A percentile compares a stretch with the other conserved stretches of the same genome.
These are phyloP conservation scores for Aspergillus brunneoviolaceus DNA, from an alignment of 2,329 filamentous ascomycete species.

Conservation along the genomic window DNA sequence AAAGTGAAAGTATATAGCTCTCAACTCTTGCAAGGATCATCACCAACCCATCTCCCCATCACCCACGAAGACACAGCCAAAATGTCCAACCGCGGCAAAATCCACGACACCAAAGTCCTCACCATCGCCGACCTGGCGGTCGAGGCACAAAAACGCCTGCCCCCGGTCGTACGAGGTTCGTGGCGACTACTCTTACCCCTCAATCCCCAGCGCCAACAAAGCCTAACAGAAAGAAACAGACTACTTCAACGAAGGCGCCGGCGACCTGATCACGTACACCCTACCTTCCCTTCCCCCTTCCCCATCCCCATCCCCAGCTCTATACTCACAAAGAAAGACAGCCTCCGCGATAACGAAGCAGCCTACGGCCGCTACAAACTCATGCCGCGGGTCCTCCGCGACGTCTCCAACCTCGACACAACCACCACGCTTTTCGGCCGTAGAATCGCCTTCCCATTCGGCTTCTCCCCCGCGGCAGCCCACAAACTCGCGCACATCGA, in stretches of 20 bases:
- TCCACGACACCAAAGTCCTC: constrained; percentile 3
- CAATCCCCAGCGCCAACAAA: neutral
- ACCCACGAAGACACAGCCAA: neutral
- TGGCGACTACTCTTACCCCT: neutral
- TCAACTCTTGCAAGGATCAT: too few relatives aligned
- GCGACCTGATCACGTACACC: constrained; percentile 6
- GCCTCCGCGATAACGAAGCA: constrained; percentile 7
- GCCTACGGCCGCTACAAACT: constrained; percentile 11
- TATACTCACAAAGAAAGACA: neutral
- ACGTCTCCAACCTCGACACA: constrained; percentile 8
- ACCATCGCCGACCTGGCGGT: constrained; percentile 5
- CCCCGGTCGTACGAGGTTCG: neutral
- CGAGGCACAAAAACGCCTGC: constrained; percentile 4
- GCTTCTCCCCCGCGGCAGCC: constrained; percentile 8
- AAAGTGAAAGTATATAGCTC: neutral
- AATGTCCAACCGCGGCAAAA: constrained; percentile 2
- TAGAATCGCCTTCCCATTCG: neutral
- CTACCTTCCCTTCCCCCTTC: too few relatives aligned
- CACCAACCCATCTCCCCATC: too few relatives aligned
- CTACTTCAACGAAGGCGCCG: constrained; percentile 11
- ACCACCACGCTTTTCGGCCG: constrained; percentile 5
- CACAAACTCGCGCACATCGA: constrained; percentile 12
- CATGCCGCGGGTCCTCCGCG: constrained; percentile 8
- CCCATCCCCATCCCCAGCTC: too few relatives aligned
- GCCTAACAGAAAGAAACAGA: neutral